phyloP scores from a whole-genome alignment of 164 flowering plant species.

The Nymphaea thermarum region DNA sequence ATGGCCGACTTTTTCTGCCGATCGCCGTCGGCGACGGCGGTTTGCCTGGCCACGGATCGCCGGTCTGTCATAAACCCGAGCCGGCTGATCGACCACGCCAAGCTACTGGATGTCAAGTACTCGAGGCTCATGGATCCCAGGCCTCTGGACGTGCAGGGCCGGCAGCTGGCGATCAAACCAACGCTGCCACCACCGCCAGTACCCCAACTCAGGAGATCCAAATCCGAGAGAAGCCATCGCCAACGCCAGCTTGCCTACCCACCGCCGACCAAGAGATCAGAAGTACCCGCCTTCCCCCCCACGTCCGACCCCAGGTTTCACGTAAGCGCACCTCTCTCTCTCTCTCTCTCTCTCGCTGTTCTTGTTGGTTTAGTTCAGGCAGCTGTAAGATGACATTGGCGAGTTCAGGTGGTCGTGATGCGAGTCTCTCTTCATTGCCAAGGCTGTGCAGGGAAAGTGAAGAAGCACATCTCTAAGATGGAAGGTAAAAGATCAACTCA shows the following conservation, averaged over 20 bases:
- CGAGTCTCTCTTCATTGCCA: constrained; percentile 84
- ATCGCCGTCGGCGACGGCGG: constrained; percentile 44
- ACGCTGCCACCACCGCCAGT: neutral
- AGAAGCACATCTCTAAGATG: constrained; percentile 83
- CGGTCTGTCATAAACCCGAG: constrained; percentile 43
- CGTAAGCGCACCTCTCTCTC: constrained; percentile 14
- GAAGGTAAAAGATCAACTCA: constrained; percentile 40
- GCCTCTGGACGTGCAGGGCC: neutral
- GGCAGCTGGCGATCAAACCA: neutral
- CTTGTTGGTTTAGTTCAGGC: neutral
- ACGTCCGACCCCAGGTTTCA: constrained; percentile 27
- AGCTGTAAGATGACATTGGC: neutral
- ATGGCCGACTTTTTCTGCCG: constrained; percentile 63
- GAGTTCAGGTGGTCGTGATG: constrained; percentile 69
- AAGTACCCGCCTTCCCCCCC: neutral
- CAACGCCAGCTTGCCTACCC: neutral
- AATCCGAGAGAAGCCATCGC: constrained; percentile 2
- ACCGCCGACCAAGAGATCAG: neutral
- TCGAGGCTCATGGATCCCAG: constrained; percentile 23
- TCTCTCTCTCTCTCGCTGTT: neutral
- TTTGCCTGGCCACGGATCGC: constrained; percentile 34
- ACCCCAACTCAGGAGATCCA: constrained; percentile 2
- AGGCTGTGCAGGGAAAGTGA: constrained; percentile 88
- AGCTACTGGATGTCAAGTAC: constrained; percentile 25
- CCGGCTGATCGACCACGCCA: constrained; percentile 17